Evolutionary conservation across 306 rosid genomes (phyloP).

Genomic region (Prosopis cineraria): DNA sequence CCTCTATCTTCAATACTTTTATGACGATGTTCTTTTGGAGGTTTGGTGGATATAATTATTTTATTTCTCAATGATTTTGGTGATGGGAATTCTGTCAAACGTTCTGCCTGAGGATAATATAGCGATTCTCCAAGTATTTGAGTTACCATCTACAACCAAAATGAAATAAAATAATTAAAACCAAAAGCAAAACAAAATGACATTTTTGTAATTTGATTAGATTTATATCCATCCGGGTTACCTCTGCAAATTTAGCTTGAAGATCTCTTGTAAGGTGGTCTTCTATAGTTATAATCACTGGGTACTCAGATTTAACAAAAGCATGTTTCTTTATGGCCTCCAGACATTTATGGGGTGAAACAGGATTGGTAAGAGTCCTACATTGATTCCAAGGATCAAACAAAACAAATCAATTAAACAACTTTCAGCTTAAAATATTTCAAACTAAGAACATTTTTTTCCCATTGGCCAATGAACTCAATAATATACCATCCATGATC

Average conservation of each 20-base stretch:
- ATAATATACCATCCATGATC: slow-evolving; percentile 84
- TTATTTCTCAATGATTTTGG: slow-evolving; percentile 73
- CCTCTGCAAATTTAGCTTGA: slow-evolving; percentile 82
- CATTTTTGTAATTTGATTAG: not conserved
- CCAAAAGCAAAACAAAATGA: not conserved
- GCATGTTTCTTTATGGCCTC: slow-evolving; percentile 72
- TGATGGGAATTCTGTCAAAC: slow-evolving; percentile 78
- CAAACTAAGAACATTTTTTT: not conserved
- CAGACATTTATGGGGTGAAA: slow-evolving; percentile 69
- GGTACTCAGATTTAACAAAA: slow-evolving; percentile 79
- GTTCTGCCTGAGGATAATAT: slow-evolving; percentile 55
- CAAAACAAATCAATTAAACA: not conserved
- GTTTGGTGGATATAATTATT: slow-evolving; percentile 81
- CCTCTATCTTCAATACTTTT: slow-evolving; percentile 39
- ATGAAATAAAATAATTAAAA: slow-evolving; percentile 20
- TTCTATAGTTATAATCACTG: slow-evolving; percentile 90
- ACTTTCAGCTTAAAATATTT: not conserved
- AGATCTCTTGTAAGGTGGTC: slow-evolving; percentile 84
- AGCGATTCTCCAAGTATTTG: slow-evolving; percentile 74
- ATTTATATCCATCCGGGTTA: slow-evolving; percentile 17
- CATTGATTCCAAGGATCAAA: slow-evolving; percentile 30
- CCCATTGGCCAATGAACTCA: not conserved
- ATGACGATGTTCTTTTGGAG: slow-evolving; percentile 62
- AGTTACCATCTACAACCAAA: slow-evolving; percentile 64
- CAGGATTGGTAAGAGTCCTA: slow-evolving; percentile 92